These are phyloP conservation scores for Naganishia sp. DNA, from an alignment of 1,284 basidiomycete species.

Conservation along the genomic window DNA sequence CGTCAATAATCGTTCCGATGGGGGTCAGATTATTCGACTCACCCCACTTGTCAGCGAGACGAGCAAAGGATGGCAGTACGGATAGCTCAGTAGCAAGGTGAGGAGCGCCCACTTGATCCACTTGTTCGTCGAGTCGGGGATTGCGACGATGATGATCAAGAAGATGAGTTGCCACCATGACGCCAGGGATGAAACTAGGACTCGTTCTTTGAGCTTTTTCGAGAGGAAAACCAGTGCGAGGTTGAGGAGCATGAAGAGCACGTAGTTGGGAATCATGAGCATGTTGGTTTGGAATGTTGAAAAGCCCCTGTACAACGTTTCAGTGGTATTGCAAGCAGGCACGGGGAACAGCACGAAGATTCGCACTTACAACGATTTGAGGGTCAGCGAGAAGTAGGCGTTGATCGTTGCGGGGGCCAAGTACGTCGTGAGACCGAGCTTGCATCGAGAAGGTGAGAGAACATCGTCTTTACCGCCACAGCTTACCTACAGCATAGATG, in stretches of 20 bases:
- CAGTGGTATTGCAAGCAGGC: conserved; percentile 5
- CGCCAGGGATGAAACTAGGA: conserved; percentile 35
- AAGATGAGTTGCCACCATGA: conserved; percentile 43
- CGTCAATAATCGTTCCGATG: not conserved
- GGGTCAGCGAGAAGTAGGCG: conserved; percentile 42
- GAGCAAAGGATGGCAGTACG: conserved; percentile 41
- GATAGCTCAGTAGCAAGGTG: conserved; percentile 35
- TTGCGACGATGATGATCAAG: conserved; percentile 38
- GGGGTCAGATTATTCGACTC: not conserved
- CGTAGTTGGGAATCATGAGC: conserved; percentile 45
- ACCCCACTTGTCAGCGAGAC: conserved; percentile 37
- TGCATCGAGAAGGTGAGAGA: not conserved
- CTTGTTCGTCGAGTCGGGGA: conserved; percentile 35
- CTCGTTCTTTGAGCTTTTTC: conserved; percentile 41
- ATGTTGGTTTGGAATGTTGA: conserved; percentile 52
- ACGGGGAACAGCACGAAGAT: not conserved
- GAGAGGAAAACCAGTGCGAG: conserved; percentile 41
- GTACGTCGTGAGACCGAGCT: conserved; percentile 40
- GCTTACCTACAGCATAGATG: conserved; percentile 47
- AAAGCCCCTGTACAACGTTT: conserved; percentile 42
- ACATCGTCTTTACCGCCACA: not conserved
- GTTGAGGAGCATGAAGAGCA: conserved; percentile 46
- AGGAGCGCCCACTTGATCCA: conserved; percentile 37
- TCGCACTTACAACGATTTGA: conserved; percentile 32
- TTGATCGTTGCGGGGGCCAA: conserved; percentile 41